These are phyloP conservation scores for Lasiosphaeria miniovina DNA, from an alignment of 495 filamentous ascomycete genomes.

Conservation along the genomic window DNA sequence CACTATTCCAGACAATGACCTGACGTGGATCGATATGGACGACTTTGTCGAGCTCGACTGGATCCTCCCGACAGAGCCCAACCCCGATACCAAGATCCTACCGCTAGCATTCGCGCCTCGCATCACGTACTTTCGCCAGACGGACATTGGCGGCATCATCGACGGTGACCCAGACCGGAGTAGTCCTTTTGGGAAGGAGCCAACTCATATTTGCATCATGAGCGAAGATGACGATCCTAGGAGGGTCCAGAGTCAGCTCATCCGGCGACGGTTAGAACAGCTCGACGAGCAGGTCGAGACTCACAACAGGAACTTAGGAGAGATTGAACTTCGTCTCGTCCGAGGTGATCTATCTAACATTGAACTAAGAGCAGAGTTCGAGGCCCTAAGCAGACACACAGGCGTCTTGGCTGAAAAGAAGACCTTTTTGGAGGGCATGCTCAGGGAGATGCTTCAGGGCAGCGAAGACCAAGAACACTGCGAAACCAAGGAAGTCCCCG, in stretches of 20 bases:
- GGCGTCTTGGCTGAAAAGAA: constrained; percentile 69
- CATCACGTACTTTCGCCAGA: constrained; percentile 96
- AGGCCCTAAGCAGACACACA: constrained; percentile 66
- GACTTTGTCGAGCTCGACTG: constrained; percentile 98
- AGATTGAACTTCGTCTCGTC: constrained; percentile 62
- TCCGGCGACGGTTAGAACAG: constrained; percentile 73
- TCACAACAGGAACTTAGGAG: constrained; percentile 63
- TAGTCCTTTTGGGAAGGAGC: constrained; percentile 87
- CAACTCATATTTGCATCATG: constrained; percentile 93
- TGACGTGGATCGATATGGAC: constrained; percentile 98
- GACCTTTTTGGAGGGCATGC: constrained; percentile 71
- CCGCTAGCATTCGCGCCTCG: constrained; percentile 88
- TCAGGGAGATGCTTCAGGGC: constrained; percentile 54
- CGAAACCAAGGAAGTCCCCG: constrained; percentile 23
- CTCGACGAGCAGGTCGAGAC: constrained; percentile 71
- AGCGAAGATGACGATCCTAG: constrained; percentile 89
- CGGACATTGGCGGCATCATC: constrained; percentile 75
- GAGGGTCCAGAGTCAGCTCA: constrained; percentile 80
- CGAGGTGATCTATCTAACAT: constrained; percentile 51
- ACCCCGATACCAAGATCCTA: constrained; percentile 89
- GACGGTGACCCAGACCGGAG: constrained; percentile 66
- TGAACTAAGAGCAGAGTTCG: constrained; percentile 58
- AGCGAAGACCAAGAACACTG: constrained; percentile 16
- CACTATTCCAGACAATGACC: constrained; percentile 89
- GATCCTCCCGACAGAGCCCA: constrained; percentile 85